A percentile compares a stretch with the other conserved stretches of the same genome.
phyloP scores from a whole-genome alignment of 495 filamentous ascomycete genomes.

The Xylaria flabelliformis region DNA sequence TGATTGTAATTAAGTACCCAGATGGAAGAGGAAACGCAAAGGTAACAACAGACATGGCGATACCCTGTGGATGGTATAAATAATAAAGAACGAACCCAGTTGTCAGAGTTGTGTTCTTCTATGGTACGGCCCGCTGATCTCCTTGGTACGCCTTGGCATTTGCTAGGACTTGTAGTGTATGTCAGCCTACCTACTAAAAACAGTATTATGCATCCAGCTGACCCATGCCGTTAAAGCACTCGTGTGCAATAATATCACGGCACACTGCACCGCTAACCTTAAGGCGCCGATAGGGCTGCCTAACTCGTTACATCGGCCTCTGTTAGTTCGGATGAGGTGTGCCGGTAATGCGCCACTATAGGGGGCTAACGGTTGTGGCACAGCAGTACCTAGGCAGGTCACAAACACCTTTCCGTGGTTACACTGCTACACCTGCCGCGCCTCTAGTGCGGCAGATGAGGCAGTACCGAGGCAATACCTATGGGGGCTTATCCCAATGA shows the following conservation, averaged over 20 bases:
- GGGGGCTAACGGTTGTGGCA: conserved; percentile 1
- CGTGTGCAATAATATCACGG: not conserved
- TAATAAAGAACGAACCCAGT: not conserved
- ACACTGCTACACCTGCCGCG: not conserved
- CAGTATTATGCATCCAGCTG: conserved; percentile 12
- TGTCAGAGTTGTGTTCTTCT: not conserved
- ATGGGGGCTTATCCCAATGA: not conserved
- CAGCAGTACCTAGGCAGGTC: not conserved
- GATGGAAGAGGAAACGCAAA: not conserved
- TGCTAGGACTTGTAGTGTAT: not conserved
- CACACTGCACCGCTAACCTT: conserved; percentile 1
- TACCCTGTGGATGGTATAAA: conserved; percentile 11
- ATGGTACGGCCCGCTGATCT: not conserved
- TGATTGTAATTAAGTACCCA: not conserved
- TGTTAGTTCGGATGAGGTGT: not conserved
- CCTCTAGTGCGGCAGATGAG: not conserved
- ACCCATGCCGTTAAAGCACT: conserved; percentile 7
- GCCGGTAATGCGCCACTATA: conserved; percentile 2
- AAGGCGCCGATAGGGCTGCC: not conserved
- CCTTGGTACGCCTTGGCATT: not conserved
- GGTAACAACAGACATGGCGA: not conserved
- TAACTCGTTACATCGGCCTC: not conserved
- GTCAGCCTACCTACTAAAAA: conserved; percentile 14
- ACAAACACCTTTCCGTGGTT: not conserved
- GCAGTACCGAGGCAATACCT: not conserved